Evolutionary conservation across 805 yeast species (phyloP), one percentile per base, ranked within the genome.

Genomic region (Aciculoconidium aculeatum): DNA sequence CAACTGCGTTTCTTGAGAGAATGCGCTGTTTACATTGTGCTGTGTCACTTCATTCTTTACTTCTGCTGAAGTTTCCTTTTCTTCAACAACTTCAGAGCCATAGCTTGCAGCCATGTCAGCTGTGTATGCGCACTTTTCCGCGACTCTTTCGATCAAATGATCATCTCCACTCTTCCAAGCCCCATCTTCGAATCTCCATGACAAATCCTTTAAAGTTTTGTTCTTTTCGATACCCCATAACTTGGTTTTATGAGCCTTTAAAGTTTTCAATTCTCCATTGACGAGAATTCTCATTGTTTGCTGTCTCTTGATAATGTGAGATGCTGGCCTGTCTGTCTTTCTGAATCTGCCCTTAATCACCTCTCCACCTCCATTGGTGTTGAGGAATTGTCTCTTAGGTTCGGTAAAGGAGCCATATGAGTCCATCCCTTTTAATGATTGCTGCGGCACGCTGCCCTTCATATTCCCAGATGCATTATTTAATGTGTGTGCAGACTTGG

Each of bases 151-250:
- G 11, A 88, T 70, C 8, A 85, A 70, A 49, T 84, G 94, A 27
- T 79, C 83, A 36, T 73, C 76, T 5, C 87, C 87, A 51, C 82
- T 84, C 41, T 70, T 70, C 96, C 96, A 86, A 25, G 67, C 70
- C 0, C 81, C 83, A 37, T 78, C 71, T 7, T 55, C 61, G 49
- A 72, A 88, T 31, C 64, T 61, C 54, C 65, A 71, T 0, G 80
- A 82, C 41, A 87, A 62, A 42, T 80, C 92, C 18, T 69, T 66
- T 3, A 67, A 51, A 3, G 67, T 61, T 44, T 72, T 79, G 39
- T 73, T 69, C 58, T 82, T 83, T 41, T 82, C 87, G 37, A 75
- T 69, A 3, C 97, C 97, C 98, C 98, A 90, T 22, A 92, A 67
- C 50, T 87, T 87, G 17, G 79, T 75, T 57, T 87, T 86, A 43